Percentiles rank a stretch among this genome's conserved stretches.
Evolutionary conservation across 345 rosid species (phyloP).

Genomic region (Pugionium cornutum): DNA sequence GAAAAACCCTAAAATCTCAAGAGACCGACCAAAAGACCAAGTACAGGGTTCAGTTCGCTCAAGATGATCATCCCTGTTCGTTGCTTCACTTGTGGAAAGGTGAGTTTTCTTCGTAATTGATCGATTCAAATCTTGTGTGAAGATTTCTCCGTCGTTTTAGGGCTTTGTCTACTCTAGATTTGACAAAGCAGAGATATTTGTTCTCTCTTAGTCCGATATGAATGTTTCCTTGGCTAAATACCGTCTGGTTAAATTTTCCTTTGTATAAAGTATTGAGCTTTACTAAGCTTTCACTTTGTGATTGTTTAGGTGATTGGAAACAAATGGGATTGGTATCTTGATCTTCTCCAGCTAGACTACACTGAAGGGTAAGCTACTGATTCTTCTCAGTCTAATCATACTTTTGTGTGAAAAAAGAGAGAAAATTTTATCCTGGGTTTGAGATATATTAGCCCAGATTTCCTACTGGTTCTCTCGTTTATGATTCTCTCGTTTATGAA

Average conservation of each 20-base stretch:
- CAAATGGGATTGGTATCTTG: constrained; percentile 45
- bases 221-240: background rate
- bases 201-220: background rate
- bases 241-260: background rate
- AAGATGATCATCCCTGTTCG: constrained; percentile 47
- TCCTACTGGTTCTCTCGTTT: background rate
- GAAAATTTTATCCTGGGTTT: background rate
- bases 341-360: constrained; percentile 44
- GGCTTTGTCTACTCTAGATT: constrained; percentile 10
- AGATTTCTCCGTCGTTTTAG: constrained; percentile 4
- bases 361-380: constrained; percentile 41
- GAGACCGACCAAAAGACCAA: constrained; percentile 7
- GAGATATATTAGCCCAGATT: background rate
- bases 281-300: constrained; percentile 18
- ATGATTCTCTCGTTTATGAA: background rate
- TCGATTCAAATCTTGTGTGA: background rate
- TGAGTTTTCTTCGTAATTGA: background rate
- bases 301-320: constrained; percentile 41
- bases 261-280: constrained; percentile 19
- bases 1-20: constrained; percentile 24
- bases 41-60: constrained; percentile 6
- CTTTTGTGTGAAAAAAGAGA: constrained; percentile 6
- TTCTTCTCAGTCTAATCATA: constrained; percentile 8
- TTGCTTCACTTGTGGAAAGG: constrained; percentile 45
- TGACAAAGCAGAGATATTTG: background rate